Percentiles rank a stretch among this genome's conserved stretches.
phyloP scores from a whole-genome alignment of 345 rosid genomes.

The Aegle marmelos region DNA sequence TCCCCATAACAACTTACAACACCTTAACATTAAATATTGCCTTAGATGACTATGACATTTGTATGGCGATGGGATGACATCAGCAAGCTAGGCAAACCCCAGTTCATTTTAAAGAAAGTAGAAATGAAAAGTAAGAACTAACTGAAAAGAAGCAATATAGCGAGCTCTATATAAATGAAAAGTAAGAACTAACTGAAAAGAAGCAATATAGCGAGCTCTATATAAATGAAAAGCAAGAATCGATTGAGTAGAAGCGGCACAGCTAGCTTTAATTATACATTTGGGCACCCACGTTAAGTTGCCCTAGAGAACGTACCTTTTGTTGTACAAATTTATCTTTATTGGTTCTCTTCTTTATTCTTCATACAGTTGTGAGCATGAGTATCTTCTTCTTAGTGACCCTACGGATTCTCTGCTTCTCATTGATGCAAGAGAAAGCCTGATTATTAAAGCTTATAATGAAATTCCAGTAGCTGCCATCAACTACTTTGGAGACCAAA shows the following conservation, averaged over 20 bases:
- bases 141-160: not conserved
- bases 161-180: not conserved
- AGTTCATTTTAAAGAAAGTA: not conserved
- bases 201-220: not conserved
- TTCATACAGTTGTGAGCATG: not conserved
- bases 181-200: not conserved
- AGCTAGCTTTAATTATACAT: not conserved
- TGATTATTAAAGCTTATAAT: constrained; percentile 7
- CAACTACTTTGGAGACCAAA: constrained; percentile 15
- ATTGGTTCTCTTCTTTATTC: not conserved
- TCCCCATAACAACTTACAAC: too few species aligned
- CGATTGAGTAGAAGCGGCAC: not conserved
- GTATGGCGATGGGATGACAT: not conserved
- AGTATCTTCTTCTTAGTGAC: constrained; percentile 12
- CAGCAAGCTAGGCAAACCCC: not conserved
- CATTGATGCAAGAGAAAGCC: constrained; percentile 36
- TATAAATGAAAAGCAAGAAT: not conserved
- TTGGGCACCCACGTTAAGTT: not conserved
- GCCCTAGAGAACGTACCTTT: not conserved
- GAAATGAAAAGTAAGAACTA: not conserved
- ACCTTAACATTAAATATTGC: too few species aligned
- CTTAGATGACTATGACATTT: not conserved
- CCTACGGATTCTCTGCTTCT: constrained; percentile 17
- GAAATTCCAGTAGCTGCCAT: not conserved
- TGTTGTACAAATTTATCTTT: not conserved